Evolutionary conservation across 73 alveolate species (phyloP), one percentile per base, ranked within the genome.

Genomic region (Paramecium pentaurelia): DNA sequence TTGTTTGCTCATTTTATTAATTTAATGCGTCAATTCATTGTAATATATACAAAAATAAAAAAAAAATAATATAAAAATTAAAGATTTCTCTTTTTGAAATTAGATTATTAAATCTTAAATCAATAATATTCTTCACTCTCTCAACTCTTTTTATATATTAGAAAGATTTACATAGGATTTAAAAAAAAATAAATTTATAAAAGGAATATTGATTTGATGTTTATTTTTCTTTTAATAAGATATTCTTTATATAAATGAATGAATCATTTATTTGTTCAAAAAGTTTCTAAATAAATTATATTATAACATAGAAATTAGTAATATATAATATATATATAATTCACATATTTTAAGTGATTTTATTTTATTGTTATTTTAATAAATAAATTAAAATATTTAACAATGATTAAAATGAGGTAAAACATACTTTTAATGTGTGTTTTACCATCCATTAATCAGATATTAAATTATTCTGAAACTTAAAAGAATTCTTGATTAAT

Each of bases 1-100:
- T 64, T 64, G 27, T 64, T 64, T 64, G 84, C 84, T 64, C 84
- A 64, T 64, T 64, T 64, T 32, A 32, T 64, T 64, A 64, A 64
- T 64, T 40, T 11, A 64, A 64, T 64, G 22, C 84, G 84, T 64
- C 84, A 64, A 54, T 54, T 54, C 70, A 54, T 18, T 54, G 32
- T 18, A 16, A 54, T 54, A 54, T 54, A 54, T 12, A 54, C 9
- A 4, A 54, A 54, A 49, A 49, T 49, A 49, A 12, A 49, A 49
- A 49, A 47, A 34, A 5, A 40, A 40, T 7, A 40, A 40, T 40
- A 40, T 40, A 40, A 40, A 40, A 7, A 8, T 40, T 7, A 40
- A 40, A 40, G 49, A 40, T 40, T 7, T 40, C 49, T 40, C 16
- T 4, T 3, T 40, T 8, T 40, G 2, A 40, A 40, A 40, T 40